Evolutionary conservation across 164 flowering plant species (phyloP), one percentile per base, ranked within the genome.

Genomic region (Annona squamosa): DNA sequence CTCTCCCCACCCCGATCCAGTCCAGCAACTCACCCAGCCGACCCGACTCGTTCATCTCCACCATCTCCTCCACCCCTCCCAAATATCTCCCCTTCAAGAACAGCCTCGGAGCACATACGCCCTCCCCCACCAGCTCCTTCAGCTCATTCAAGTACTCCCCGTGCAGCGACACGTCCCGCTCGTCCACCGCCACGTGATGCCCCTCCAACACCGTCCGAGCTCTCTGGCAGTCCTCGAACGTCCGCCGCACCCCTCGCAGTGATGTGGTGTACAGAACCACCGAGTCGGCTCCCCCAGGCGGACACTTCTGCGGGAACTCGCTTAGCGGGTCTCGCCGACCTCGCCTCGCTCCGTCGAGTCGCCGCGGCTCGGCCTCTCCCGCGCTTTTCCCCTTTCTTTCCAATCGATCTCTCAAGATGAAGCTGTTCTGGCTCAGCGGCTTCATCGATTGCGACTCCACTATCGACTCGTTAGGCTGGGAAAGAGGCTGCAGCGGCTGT

Each of bases 181-280:
- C 99, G 81, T 91, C 97, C 65, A 86, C 79, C 69, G 81, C 88
- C 66, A 89, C 88, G n/a, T 82, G 74, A 57, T 89, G 87, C 16
- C 46, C 63, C 76, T 93, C 99, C 69, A 95, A 52, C 12, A 89
- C 67, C 44, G 82, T 63, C 78, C 87, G 69, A 26, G 77, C 86
- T 1, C 81, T 75, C 74, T 77, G 79, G 80, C 98, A 96, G 71
- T 90, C 91, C 77, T 93, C 98, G 81, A 77, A 86, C 52, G 99
- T 96, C 19, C 88, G 81, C 1, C 99, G 85, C 12, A 95, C 95
- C 0, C 98, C 99, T 1, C 91, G 84, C 76, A 95, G 76, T 71
- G 99, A 86, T 47, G 99, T 95, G 69, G 97, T 91, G 84, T 95
- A 95, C 45, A 95, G 69, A 61, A 95, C 97, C 59, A 90, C 83